Percentiles rank a stretch among this genome's conserved stretches.
Evolutionary conservation across 1,284 basidiomycete genomes (phyloP).

Genomic region (Lentinula novae-zelandiae): DNA sequence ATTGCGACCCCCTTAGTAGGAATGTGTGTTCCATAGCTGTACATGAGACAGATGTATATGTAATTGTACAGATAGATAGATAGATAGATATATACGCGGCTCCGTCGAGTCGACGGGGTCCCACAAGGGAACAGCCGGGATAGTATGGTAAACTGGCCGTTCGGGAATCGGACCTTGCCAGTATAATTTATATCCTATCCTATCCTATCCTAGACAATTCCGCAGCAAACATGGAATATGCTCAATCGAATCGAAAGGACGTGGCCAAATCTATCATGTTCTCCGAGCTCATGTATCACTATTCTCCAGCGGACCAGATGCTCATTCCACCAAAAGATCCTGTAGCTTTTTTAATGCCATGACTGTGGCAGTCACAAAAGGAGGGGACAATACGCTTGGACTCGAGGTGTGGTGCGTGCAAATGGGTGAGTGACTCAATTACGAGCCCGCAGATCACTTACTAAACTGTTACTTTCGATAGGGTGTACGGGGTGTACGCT

Average conservation of each 20-base stretch:
- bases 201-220: neutral
- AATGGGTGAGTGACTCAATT: neutral
- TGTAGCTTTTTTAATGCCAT: neutral
- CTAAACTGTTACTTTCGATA: neutral
- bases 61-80: too few relatives aligned
- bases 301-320: neutral
- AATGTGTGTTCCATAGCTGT: too few relatives aligned
- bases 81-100: too few relatives aligned
- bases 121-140: too few relatives aligned
- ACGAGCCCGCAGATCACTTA: too few relatives aligned
- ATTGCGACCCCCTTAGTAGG: too few relatives aligned
- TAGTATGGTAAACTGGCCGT: too few relatives aligned
- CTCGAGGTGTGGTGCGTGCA: neutral
- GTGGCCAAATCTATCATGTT: neutral
- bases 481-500: neutral
- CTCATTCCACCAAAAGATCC: neutral
- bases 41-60: too few relatives aligned
- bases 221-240: neutral
- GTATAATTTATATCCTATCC: too few relatives aligned
- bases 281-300: neutral
- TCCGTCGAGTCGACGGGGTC: too few relatives aligned
- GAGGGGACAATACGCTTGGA: neutral
- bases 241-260: neutral
- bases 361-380: neutral
- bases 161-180: too few relatives aligned